phyloP scores from a whole-genome alignment of 2,329 filamentous ascomycete genomes.

The Diaporthe citrichinensis region DNA sequence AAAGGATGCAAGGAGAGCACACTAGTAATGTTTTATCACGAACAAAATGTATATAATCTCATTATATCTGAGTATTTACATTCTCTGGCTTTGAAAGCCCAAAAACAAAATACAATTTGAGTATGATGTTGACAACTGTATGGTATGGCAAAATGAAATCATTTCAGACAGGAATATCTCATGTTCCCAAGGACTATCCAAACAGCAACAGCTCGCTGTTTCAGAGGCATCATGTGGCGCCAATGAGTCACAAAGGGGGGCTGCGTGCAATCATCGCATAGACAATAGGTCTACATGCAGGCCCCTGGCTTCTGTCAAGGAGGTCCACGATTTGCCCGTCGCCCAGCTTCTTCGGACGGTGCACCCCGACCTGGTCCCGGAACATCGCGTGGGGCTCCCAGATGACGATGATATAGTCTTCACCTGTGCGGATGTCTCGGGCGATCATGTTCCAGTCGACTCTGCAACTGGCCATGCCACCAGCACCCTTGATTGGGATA shows the following conservation, averaged over 20 bases:
- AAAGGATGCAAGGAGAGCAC: neutral
- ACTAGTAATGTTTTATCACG: slow-evolving; percentile 7
- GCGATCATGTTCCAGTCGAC: neutral
- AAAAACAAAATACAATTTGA: neutral
- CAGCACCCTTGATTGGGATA: neutral
- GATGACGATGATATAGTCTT: neutral
- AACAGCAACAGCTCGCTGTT: neutral
- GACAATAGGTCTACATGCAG: neutral
- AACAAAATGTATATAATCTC: neutral
- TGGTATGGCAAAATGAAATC: neutral
- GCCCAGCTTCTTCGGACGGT: neutral
- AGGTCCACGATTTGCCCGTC: slow-evolving; percentile 1
- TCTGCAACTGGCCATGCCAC: neutral
- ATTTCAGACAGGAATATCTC: no score
- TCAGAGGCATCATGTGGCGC: neutral
- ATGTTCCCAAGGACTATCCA: neutral
- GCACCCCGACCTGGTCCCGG: neutral
- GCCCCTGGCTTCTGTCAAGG: neutral
- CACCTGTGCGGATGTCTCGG: neutral
- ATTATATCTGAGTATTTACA: neutral
- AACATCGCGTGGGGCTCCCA: neutral
- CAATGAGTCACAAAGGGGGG: neutral
- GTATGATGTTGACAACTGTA: neutral
- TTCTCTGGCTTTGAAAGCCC: neutral
- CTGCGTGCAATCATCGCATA: neutral